Evolutionary conservation across 495 filamentous ascomycete genomes (phyloP), one percentile per base, ranked within the genome.

Genomic region (Xylaria acuta): DNA sequence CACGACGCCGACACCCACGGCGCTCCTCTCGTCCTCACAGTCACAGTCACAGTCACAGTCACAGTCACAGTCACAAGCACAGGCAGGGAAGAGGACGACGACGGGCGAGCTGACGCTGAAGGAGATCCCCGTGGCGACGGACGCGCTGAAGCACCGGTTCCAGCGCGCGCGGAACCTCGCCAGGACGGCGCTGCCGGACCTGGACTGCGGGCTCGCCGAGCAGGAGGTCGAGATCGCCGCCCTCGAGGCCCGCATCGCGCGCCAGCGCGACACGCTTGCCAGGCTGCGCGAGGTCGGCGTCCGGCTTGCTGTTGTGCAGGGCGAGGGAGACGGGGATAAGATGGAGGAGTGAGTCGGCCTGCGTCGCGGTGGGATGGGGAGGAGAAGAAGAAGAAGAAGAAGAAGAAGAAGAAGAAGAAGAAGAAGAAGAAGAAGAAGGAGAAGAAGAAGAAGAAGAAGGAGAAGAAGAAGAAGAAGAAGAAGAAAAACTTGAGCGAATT

Each of bases 151-250:
- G 76, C 90, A 93, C 80, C 92, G 92, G 78, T 87, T 98, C 66
- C 91, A 93, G 77, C 92, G 90, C 73, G 95, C 95, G 62, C 86
- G 92, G 22, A 82, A 74, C 11, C 89, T 91, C 49, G 85, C 97
- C 16, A 66, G 41, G 62, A 85, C 88, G 70, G 82, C 82, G 66
- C 82, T 98, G 73, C 92, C 93, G 16, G 94, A 97, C 82, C 85
- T 96, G 59, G 83, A 89, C 16, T 86, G 93, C 64, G 87, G 84
- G n/a, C 82, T 93, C 2, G 83, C 87, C 59, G 94, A 97, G 77
- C 94, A 97, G 83, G 88, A 93, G 73, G 86, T 81, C 51, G 95
- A 97, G 85, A 94, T 98, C 58, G 74, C 73, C 58, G 90, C 91
- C 76, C 85, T 98, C 56, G 90, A 95, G 82, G 90, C 87, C 67